phyloP scores from a whole-genome alignment of 2,329 filamentous ascomycete species.

The Neoscytalidium dimidiatum region DNA sequence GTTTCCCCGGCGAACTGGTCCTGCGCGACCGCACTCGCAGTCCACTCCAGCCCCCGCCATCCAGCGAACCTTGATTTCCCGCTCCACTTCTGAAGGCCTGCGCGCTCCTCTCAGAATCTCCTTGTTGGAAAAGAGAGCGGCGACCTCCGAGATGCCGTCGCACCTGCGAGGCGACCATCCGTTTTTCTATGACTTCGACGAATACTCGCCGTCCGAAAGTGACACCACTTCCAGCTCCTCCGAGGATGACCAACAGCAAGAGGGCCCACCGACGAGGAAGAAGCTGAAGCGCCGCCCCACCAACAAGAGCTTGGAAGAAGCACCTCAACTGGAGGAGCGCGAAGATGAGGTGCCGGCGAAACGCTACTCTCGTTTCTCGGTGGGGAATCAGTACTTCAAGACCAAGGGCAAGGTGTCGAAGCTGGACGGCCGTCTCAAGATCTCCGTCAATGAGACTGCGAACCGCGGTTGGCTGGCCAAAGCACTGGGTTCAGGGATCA shows the following conservation, averaged over 20 bases:
- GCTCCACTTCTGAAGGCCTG: background rate
- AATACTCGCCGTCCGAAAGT: slow-evolving; percentile 7
- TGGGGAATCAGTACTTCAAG: slow-evolving; percentile 65
- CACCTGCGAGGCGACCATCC: background rate
- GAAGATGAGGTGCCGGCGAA: background rate
- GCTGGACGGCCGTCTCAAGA: slow-evolving; percentile 69
- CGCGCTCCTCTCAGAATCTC: background rate
- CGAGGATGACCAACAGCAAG: background rate
- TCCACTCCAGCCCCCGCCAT: background rate
- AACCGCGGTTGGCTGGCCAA: slow-evolving; percentile 74
- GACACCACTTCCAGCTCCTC: background rate
- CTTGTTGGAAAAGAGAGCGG: background rate
- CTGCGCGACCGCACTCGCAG: background rate
- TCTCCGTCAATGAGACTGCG: slow-evolving; percentile 70
- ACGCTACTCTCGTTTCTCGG: slow-evolving; percentile 57
- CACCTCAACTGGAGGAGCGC: background rate
- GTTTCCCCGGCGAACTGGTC: too few relatives aligned
- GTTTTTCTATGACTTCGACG: slow-evolving; percentile 7
- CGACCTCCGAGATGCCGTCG: background rate
- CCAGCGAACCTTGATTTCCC: background rate
- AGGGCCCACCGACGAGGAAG: background rate
- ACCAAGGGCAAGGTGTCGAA: slow-evolving; percentile 67
- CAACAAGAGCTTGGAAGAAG: background rate
- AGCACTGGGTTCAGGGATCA: slow-evolving; percentile 65
- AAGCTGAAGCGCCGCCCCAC: background rate